Conservation (phyloP, 352 stramenopile species). For the Halophytophthora batemanensis region DNA sequence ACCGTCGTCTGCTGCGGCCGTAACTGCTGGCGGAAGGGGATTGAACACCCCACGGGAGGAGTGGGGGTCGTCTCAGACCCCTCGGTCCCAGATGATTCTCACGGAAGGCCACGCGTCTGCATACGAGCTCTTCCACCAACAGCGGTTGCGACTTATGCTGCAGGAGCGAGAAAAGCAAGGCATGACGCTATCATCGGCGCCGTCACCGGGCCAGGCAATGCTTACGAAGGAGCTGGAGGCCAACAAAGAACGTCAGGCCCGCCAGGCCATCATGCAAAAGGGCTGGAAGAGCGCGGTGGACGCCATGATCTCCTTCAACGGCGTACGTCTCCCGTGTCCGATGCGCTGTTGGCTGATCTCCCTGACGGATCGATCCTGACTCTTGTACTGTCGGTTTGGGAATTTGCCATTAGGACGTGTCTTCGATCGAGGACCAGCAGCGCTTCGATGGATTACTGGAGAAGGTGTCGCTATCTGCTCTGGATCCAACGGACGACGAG, state of each 20-base stretch:
- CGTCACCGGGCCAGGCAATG: constrained; percentile 80
- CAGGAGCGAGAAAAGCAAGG: constrained; percentile 82
- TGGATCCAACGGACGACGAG: constrained; percentile 62
- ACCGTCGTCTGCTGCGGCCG: constrained; percentile 32
- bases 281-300: constrained; percentile 86
- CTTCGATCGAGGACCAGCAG: constrained; percentile 52
- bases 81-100: constrained; percentile 78
- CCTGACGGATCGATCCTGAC: background rate
- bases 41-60: constrained; percentile 79
- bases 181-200: constrained; percentile 68
- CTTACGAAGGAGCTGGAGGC: constrained; percentile 86
- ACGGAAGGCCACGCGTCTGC: constrained; percentile 77
- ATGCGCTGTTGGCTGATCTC: too few species aligned
- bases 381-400: constrained; percentile 5
- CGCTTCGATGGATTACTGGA: constrained; percentile 60
- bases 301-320: constrained; percentile 75
- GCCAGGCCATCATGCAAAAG: constrained; percentile 87
- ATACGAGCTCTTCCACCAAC: constrained; percentile 87
- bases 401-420: constrained; percentile 34
- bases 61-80: constrained; percentile 84
- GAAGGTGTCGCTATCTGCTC: constrained; percentile 55
- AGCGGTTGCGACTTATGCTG: constrained; percentile 79
- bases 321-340: constrained; percentile 31
- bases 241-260: constrained; percentile 86
- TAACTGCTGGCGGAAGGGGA: constrained; percentile 35